These are phyloP conservation scores for Populus hybrid DNA, from an alignment of 441 rosid genomes.

Conservation along the genomic window DNA sequence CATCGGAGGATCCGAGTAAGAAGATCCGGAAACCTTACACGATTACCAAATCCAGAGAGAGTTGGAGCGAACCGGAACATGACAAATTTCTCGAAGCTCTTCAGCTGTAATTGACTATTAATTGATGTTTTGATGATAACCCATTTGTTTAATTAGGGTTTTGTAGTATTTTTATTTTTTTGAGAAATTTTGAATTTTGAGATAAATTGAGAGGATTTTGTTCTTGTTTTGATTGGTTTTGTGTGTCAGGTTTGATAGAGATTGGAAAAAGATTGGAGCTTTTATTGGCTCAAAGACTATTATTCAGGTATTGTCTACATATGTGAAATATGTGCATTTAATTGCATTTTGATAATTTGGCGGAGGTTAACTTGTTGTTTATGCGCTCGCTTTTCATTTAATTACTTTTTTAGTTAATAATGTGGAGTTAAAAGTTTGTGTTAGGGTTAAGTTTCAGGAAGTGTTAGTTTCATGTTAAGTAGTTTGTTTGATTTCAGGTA, in stretches of 20 bases:
- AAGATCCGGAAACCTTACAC: slow-evolving; percentile 94
- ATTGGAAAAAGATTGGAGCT: slow-evolving; percentile 97
- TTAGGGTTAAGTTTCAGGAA: neutral
- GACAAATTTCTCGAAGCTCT: slow-evolving; percentile 96
- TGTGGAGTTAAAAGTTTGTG: neutral
- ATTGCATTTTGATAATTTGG: neutral
- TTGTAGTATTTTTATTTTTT: neutral
- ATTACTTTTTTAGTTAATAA: neutral
- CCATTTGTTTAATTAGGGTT: slow-evolving; percentile 25
- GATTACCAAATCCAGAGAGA: slow-evolving; percentile 91
- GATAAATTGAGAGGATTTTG: neutral
- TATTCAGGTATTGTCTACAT: slow-evolving; percentile 57
- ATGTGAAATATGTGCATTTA: neutral
- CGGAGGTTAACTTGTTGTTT: neutral
- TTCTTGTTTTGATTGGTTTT: slow-evolving; percentile 6
- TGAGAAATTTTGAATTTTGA: neutral
- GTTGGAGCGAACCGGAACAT: slow-evolving; percentile 94
- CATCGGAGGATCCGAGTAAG: slow-evolving; percentile 38
- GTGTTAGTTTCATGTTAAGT: neutral
- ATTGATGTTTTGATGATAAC: slow-evolving; percentile 15
- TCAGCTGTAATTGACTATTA: slow-evolving; percentile 59
- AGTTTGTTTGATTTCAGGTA: neutral
- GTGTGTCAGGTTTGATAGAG: slow-evolving; percentile 71
- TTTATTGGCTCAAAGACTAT: slow-evolving; percentile 90
- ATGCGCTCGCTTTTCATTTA: neutral